Conservation (phyloP, 2,329 filamentous ascomycete species). For the Paracoccidioides lutzii region DNA sequence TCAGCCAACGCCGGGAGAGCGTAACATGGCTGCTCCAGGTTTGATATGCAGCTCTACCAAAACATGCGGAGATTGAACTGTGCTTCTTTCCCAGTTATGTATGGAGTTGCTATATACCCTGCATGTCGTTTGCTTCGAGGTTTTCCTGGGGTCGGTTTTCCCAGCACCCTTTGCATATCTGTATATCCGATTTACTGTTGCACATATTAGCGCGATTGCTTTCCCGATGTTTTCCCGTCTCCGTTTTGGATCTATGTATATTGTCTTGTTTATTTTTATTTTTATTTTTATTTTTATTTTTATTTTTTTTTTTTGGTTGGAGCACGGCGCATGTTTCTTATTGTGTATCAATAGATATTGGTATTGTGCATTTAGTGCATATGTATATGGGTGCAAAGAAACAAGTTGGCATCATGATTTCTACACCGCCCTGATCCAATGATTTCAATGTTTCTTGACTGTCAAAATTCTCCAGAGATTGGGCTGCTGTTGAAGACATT, state of each 20-base stretch:
- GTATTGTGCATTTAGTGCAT: background rate
- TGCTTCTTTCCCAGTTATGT: background rate
- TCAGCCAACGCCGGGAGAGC: no score
- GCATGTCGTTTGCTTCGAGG: background rate
- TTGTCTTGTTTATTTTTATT: conserved; percentile 4
- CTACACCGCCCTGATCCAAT: no score
- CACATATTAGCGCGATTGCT: conserved; percentile 1
- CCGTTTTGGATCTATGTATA: conserved; percentile 13
- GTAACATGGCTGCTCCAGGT: no score
- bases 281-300: background rate
- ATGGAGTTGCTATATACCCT: background rate
- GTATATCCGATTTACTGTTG: background rate
- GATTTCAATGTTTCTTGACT: no score
- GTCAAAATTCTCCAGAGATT: no score
- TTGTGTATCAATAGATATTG: conserved; percentile 1
- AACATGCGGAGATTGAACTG: background rate
- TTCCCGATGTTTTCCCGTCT: background rate
- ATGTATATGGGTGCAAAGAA: background rate
- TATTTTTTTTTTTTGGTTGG: background rate
- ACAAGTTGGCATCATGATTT: no score
- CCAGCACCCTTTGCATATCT: conserved; percentile 3
- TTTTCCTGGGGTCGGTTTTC: background rate
- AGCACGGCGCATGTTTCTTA: background rate
- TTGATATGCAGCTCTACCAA: no score
- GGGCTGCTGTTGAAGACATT: no score